Evolutionary conservation across 345 rosid genomes (phyloP), one percentile per base, ranked within the genome.

Genomic region (Eucalyptus regnans): DNA sequence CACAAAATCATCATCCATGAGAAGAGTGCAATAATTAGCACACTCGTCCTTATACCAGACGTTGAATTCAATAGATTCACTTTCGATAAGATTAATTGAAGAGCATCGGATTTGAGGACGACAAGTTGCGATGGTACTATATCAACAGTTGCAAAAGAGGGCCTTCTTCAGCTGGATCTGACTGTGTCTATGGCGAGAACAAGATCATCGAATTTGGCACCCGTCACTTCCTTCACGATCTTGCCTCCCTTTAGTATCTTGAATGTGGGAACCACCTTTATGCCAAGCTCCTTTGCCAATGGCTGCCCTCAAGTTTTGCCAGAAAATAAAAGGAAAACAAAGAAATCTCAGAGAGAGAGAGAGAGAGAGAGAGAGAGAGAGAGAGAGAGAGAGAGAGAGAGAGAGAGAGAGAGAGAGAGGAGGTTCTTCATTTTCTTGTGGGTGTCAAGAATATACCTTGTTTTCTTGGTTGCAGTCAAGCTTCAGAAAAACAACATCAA

Each of bases 391-490:
- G n/a, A n/a, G n/a, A n/a, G n/a, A n/a, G n/a, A n/a, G n/a, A n/a
- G n/a, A 64, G 37, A 64, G 37, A 64, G 76, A 64, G 37, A 62
- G 81, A 71, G 81, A 71, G 46, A 71, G 81, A 27, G 15, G 68
- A 62, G 33, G 31, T 76, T 44, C 83, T 76, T 76, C 29, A 41
- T 76, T 44, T 33, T 68, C 29, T 50, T 12, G 15, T 9, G 87
- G 64, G 60, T 50, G 22, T 44, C 52, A 60, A 46, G 17, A 1
- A 84, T 80, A 31, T 43, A 96, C 99, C 97, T 90, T 96, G 95
- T 96, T 97, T 6, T 95, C 97, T 93, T 95, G 94, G 94, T 96
- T 96, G 94, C 99, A 97, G 88, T 96, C 99, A 60, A 97, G 99
- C 94, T 97, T 97, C 87, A 97, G 93, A 87, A 97, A 97, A 83